Conservation (phyloP, 768 basidiomycete species). For the Mycena olivaceomarginata region DNA sequence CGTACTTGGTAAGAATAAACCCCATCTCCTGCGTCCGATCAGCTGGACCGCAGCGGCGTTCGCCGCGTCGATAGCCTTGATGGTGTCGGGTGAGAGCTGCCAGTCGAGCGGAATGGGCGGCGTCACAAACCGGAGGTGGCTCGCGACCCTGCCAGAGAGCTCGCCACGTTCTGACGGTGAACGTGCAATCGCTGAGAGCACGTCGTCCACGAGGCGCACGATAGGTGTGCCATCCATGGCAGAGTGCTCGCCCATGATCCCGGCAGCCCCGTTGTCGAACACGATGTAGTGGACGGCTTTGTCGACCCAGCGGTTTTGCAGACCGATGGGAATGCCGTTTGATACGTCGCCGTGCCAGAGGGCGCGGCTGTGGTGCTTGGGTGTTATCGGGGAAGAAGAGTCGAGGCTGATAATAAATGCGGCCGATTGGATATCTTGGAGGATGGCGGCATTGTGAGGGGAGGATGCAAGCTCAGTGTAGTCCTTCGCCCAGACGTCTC, state of each 20-base stretch:
- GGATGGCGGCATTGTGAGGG: constrained; percentile 76
- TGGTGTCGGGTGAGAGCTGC: constrained; percentile 69
- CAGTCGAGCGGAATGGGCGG: constrained; percentile 77
- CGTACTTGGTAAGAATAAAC: constrained; percentile 83
- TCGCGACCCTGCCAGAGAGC: too few species aligned
- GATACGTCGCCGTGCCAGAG: constrained; percentile 88
- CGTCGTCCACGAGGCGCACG: constrained; percentile 81
- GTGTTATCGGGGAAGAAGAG: constrained; percentile 68
- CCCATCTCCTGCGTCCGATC: constrained; percentile 76
- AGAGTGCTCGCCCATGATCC: constrained; percentile 95
- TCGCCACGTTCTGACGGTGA: too few species aligned
- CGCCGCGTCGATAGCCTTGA: constrained; percentile 73
- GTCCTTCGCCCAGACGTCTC: constrained; percentile 90
- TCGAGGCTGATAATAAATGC: constrained; percentile 93
- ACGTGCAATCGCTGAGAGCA: constrained; percentile 71
- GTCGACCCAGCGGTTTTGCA: constrained; percentile 90
- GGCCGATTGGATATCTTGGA: constrained; percentile 87
- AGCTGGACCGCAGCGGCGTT: constrained; percentile 74
- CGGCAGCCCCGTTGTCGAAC: constrained; percentile 87
- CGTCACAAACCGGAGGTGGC: too few species aligned
- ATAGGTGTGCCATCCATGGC: constrained; percentile 94
- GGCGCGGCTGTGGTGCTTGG: constrained; percentile 78
- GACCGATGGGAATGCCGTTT: constrained; percentile 69
- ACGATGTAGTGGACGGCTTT: constrained; percentile 94
- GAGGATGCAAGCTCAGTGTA: constrained; percentile 77